Evolutionary conservation across 148 eudicot species (phyloP), one percentile per base, ranked within the genome.

Genomic region (Rhododendron henanense): DNA sequence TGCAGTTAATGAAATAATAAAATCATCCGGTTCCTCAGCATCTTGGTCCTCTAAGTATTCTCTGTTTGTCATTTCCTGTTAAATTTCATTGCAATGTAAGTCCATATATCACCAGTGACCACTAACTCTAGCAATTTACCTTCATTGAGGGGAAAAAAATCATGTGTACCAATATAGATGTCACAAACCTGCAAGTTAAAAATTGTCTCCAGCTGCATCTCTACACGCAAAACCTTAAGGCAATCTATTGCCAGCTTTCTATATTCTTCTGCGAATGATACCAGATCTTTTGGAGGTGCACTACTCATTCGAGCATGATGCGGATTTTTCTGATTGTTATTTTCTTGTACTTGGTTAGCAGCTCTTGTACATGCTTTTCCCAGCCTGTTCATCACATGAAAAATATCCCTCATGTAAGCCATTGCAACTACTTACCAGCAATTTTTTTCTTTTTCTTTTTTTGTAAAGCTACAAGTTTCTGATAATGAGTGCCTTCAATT

Each of bases 1-100:
- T 25, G 99, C 94, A 51, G 98, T 91, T 89, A 95, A 93, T 84
- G 99, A 93, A 79, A 94, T 94, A 63, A 97, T 92, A 90, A 91
- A 97, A 90, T 97, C 99, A 91, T 97, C 99, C 39, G 99, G 99
- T 88, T 97, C 99, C 92, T 97, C 99, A 33, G 99, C 98, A 91
- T 95, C 99, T 90, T 94, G 95, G 89, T 97, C 99, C 84, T 97
- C 99, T 90, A 94, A 45, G 90, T 95, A 97, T 82, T 95, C 98
- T 87, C 95, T 94, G 83, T 86, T 92, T 28, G 94, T 90, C 97
- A 97, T 94, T 90, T 91, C 96, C 99, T 97, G 93, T 84, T 71
- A 87, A 83, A 86, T 79, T 82, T n/a, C 61, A 85, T 51, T 87
- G 57, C 65, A 50, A 78, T 83, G 47, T 82, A 82, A 87, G 83